phyloP scores from a whole-genome alignment of 257 asterid genomes.

The Avicennia marina region DNA sequence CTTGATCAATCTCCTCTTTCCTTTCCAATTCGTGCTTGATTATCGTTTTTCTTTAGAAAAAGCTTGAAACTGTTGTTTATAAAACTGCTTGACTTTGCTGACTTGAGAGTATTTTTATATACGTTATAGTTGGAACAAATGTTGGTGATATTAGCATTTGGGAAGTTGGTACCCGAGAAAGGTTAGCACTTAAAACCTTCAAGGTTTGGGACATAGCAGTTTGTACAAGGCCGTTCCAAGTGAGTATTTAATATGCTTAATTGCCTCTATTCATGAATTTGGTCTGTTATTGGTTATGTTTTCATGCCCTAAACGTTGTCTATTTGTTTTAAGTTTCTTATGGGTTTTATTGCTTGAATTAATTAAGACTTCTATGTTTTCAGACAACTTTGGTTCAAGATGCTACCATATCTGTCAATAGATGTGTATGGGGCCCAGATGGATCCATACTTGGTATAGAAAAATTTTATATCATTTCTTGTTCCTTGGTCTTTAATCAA shows the following conservation, averaged over 20 bases:
- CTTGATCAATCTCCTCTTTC: background rate
- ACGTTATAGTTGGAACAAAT: constrained; percentile 83
- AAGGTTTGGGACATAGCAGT: constrained; percentile 88
- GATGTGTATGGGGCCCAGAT: constrained; percentile 96
- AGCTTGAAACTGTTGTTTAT: constrained; percentile 1
- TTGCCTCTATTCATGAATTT: constrained; percentile 10
- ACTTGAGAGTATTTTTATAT: background rate
- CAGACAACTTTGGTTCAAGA: constrained; percentile 90
- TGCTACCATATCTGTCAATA: constrained; percentile 78
- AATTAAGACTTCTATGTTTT: constrained; percentile 16
- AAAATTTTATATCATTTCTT: constrained; percentile 8
- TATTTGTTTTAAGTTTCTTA: background rate
- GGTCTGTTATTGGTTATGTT: background rate
- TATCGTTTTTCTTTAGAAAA: background rate
- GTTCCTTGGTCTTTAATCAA: background rate
- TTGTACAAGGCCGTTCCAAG: constrained; percentile 91
- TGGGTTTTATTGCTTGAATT: background rate
- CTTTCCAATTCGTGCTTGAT: constrained; percentile 2
- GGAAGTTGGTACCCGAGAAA: constrained; percentile 94
- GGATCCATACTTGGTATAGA: constrained; percentile 86
- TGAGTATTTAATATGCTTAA: constrained; percentile 30
- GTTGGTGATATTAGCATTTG: constrained; percentile 98
- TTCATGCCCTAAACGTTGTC: background rate
- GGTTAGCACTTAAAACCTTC: constrained; percentile 78
- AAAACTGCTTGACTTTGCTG: background rate